These are phyloP conservation scores for Alternaria burnsii DNA, from an alignment of 2,329 filamentous ascomycete genomes.

Conservation along the genomic window DNA sequence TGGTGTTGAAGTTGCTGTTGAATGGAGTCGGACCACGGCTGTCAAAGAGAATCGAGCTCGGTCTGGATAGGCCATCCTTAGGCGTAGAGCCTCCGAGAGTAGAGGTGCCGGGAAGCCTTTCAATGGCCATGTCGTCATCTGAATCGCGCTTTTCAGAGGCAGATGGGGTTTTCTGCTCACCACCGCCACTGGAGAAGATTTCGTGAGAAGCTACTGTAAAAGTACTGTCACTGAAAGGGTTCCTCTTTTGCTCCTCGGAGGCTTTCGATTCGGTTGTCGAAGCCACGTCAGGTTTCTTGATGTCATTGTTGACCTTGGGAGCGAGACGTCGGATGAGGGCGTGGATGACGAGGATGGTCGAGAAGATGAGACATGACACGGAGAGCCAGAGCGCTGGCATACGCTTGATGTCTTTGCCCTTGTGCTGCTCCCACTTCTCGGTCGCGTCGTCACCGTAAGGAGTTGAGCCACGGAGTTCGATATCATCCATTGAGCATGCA, in stretches of 20 bases:
- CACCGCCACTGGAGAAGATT: neutral
- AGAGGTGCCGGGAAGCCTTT: slow-evolving; percentile 28
- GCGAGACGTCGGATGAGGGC: slow-evolving; percentile 37
- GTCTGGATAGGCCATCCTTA: slow-evolving; percentile 25
- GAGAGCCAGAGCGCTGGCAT: slow-evolving; percentile 47
- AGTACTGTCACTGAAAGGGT: slow-evolving; percentile 14
- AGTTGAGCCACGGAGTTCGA: slow-evolving; percentile 45
- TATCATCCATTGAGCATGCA: slow-evolving; percentile 50
- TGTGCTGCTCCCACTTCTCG: slow-evolving; percentile 43
- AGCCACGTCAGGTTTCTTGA: neutral
- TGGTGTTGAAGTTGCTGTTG: slow-evolving; percentile 28
- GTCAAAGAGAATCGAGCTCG: slow-evolving; percentile 34
- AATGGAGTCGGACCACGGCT: slow-evolving; percentile 35
- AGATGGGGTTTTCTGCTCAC: slow-evolving; percentile 1
- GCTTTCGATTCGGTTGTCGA: neutral
- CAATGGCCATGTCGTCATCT: slow-evolving; percentile 37
- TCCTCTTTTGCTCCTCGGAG: slow-evolving; percentile 4
- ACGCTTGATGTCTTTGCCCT: slow-evolving; percentile 30
- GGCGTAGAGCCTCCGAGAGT: slow-evolving; percentile 31
- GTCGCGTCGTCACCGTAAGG: slow-evolving; percentile 33
- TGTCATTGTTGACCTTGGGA: slow-evolving; percentile 16
- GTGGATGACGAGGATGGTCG: slow-evolving; percentile 41
- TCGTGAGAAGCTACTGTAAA: slow-evolving; percentile 7
- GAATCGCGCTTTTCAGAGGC: slow-evolving; percentile 24
- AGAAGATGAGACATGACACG: slow-evolving; percentile 40